phyloP scores from a whole-genome alignment of 768 basidiomycete species.

The Hygrophorus pudorinus region DNA sequence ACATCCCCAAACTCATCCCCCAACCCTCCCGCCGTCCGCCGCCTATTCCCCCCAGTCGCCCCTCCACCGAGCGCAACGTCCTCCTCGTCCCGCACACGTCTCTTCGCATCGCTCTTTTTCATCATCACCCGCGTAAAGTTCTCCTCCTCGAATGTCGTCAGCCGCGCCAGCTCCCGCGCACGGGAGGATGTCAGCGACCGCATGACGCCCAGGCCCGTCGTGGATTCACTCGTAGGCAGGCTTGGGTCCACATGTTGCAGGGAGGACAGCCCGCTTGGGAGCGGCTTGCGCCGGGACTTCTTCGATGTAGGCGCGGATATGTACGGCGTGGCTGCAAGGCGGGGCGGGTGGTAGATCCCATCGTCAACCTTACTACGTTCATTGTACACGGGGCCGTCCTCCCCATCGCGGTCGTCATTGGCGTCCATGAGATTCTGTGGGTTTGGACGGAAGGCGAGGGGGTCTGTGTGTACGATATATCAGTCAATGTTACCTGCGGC shows the following conservation, averaged over 20 bases:
- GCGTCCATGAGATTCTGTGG: conserved; percentile 57
- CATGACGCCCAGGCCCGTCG: conserved; percentile 55
- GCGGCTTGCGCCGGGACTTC: conserved; percentile 38
- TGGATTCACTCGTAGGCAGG: conserved; percentile 60
- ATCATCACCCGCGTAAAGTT: conserved; percentile 87
- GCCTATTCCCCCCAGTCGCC: conserved; percentile 43
- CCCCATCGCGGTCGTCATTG: conserved; percentile 24
- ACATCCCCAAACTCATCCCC: conserved; percentile 84
- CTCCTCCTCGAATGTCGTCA: conserved; percentile 89
- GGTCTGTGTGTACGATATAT: conserved; percentile 43
- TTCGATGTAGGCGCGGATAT: conserved; percentile 37
- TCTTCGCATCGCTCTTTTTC: conserved; percentile 76
- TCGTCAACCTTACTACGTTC: conserved; percentile 21
- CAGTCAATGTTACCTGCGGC: neutral
- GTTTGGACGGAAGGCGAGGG: conserved; percentile 87
- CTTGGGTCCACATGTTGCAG: conserved; percentile 55
- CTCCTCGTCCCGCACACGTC: conserved; percentile 71
- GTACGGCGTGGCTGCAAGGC: conserved; percentile 85
- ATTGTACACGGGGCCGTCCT: conserved; percentile 17
- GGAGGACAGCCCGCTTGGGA: conserved; percentile 58
- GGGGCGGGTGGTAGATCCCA: conserved; percentile 76
- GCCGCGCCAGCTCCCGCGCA: conserved; percentile 67
- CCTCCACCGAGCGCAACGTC: conserved; percentile 79
- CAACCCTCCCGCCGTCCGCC: conserved; percentile 56
- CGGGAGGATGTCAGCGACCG: conserved; percentile 53